Conservation (phyloP, 2,329 filamentous ascomycete genomes). For the Dryadomyces sulphureus region DNA sequence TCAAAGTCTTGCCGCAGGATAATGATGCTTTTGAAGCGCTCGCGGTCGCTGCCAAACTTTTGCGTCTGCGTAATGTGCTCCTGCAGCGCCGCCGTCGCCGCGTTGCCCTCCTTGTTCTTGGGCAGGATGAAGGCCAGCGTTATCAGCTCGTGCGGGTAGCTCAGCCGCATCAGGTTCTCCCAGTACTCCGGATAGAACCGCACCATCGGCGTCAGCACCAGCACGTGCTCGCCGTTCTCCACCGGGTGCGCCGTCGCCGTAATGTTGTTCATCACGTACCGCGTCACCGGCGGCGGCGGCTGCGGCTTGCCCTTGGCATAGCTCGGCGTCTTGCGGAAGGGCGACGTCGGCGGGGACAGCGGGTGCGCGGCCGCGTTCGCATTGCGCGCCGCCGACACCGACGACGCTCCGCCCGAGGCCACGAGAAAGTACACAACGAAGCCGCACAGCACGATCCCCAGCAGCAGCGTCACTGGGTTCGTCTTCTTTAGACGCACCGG, state of each 20-base stretch:
- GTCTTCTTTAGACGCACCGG: constrained; percentile 63
- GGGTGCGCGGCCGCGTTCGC: constrained; percentile 46
- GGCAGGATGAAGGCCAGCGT: constrained; percentile 93
- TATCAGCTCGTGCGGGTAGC: constrained; percentile 87
- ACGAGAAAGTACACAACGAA: constrained; percentile 53
- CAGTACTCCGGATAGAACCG: constrained; percentile 92
- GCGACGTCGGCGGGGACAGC: constrained; percentile 59
- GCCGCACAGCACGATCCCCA: constrained; percentile 58
- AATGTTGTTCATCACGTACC: constrained; percentile 91
- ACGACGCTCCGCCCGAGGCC: constrained; percentile 21
- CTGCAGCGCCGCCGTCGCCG: constrained; percentile 70
- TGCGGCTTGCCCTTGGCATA: constrained; percentile 35
- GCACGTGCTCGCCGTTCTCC: constrained; percentile 67
- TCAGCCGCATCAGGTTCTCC: constrained; percentile 75
- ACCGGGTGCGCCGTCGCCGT: constrained; percentile 67
- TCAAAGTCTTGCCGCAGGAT: constrained; percentile 95
- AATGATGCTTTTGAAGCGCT: constrained; percentile 82
- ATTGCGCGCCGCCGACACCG: constrained; percentile 22
- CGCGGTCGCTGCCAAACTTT: constrained; percentile 55
- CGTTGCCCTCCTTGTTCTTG: constrained; percentile 82
- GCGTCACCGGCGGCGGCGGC: constrained; percentile 64
- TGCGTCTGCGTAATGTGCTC: constrained; percentile 76
- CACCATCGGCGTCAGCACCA: constrained; percentile 85
- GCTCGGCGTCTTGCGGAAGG: constrained; percentile 48
- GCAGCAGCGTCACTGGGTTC: constrained; percentile 59